phyloP scores from a whole-genome alignment of 495 filamentous ascomycete species.

The Penicillium tannophilum region DNA sequence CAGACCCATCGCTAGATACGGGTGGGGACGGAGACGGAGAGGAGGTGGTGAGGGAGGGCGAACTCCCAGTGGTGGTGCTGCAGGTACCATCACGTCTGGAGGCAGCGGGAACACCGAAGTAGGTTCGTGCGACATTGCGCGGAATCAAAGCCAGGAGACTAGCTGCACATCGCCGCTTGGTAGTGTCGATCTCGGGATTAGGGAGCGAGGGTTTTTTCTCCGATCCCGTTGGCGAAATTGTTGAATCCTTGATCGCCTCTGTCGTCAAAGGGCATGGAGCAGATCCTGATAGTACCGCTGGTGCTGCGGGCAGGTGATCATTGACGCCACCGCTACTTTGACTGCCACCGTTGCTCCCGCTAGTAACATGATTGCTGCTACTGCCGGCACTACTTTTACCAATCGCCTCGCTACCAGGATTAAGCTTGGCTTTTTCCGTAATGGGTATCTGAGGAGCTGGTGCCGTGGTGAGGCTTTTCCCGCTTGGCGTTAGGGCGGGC shows the following conservation, averaged over 20 bases:
- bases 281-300: conserved; percentile 3
- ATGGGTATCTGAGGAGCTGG: conserved; percentile 7
- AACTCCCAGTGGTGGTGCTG: conserved; percentile 26
- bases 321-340: conserved; percentile 9
- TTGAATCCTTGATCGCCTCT: conserved; percentile 10
- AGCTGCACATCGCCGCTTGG: conserved; percentile 59
- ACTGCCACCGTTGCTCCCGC: conserved; percentile 8
- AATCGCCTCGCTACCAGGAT: conserved; percentile 9
- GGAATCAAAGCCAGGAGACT: conserved; percentile 52
- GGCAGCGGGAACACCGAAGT: conserved; percentile 35
- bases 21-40: conserved; percentile 14
- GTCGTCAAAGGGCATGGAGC: neutral
- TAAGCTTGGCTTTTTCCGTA: conserved; percentile 7
- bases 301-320: conserved; percentile 11
- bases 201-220: conserved; percentile 25
- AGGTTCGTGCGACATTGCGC: conserved; percentile 38
- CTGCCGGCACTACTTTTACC: conserved; percentile 23
- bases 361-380: conserved; percentile 15
- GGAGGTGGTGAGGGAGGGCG: conserved; percentile 14
- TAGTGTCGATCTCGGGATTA: conserved; percentile 46
- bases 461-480: conserved; percentile 15
- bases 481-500: conserved; percentile 27
- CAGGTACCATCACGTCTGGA: conserved; percentile 30
- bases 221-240: conserved; percentile 13
- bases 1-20: conserved; percentile 6